A percentile compares a stretch with the other conserved stretches of the same genome.
These are phyloP conservation scores for Phytophthora nicotianae DNA, from an alignment of 352 stramenopile genomes.

Conservation along the genomic window DNA sequence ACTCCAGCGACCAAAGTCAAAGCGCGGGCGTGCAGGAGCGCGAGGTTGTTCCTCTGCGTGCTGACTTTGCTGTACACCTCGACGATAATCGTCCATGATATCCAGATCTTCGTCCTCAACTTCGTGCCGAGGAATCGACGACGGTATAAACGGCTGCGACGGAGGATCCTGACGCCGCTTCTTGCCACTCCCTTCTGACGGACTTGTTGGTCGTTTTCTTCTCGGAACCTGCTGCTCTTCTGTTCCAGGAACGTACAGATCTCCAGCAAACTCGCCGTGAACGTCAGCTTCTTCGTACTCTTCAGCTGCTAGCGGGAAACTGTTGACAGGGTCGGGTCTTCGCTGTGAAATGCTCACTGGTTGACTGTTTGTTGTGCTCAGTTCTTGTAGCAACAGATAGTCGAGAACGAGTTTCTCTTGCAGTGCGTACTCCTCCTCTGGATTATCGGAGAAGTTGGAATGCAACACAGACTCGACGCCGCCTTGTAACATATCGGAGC, in stretches of 20 bases:
- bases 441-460: slow-evolving; percentile 69
- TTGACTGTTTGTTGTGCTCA: slow-evolving; percentile 43
- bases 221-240: slow-evolving; percentile 5
- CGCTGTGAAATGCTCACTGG: neutral
- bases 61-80: slow-evolving; percentile 7
- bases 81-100: slow-evolving; percentile 36
- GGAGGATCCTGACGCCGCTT: slow-evolving; percentile 14
- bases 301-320: slow-evolving; percentile 9
- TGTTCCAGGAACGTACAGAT: slow-evolving; percentile 16
- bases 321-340: slow-evolving; percentile 13
- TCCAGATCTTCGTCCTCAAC: slow-evolving; percentile 21
- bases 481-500: slow-evolving; percentile 57
- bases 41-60: slow-evolving; percentile 18
- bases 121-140: slow-evolving; percentile 13
- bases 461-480: slow-evolving; percentile 70
- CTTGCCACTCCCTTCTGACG: slow-evolving; percentile 13
- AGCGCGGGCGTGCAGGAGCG: slow-evolving; percentile 14
- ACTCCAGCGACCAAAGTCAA: slow-evolving; percentile 46
- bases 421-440: slow-evolving; percentile 61
- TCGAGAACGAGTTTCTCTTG: slow-evolving; percentile 78
- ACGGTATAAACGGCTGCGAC: slow-evolving; percentile 8
- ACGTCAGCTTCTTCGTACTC: slow-evolving; percentile 24
- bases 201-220: slow-evolving; percentile 19
- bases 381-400: slow-evolving; percentile 60
- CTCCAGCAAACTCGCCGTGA: slow-evolving; percentile 20